Evolutionary conservation across 192 early-diverging fungal species (phyloP).

Genomic region (Phlyctochytrium planicorne): DNA sequence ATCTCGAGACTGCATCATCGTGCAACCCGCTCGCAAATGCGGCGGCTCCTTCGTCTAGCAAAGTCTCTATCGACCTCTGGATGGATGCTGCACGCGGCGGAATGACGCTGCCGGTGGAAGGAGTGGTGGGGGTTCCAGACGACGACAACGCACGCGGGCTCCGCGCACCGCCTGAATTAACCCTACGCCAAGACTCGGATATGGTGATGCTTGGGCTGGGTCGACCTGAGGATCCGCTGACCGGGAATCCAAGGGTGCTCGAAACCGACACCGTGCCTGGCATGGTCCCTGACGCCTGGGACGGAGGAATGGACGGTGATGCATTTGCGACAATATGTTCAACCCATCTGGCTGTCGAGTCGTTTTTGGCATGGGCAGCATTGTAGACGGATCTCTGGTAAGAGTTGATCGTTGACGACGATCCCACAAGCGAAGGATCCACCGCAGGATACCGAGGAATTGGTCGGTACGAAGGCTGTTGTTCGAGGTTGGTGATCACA

Average conservation of each 20-base stretch:
- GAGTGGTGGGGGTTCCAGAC: background rate
- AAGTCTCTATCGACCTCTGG: background rate
- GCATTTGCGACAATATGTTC: background rate
- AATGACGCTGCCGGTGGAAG: background rate
- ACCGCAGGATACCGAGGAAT: too few relatives aligned
- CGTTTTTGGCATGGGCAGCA: background rate
- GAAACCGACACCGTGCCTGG: background rate
- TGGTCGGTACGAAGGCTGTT: too few relatives aligned
- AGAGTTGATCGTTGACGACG: background rate
- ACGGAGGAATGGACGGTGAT: background rate
- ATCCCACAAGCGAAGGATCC: background rate
- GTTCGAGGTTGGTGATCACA: too few relatives aligned
- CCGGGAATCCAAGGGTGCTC: background rate
- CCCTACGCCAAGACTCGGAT: too few relatives aligned
- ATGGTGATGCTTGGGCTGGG: too few relatives aligned
- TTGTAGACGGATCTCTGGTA: background rate
- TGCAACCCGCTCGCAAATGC: background rate
- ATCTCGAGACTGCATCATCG: background rate
- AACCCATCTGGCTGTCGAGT: background rate
- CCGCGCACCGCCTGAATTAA: background rate
- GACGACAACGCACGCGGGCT: background rate
- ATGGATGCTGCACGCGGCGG: background rate
- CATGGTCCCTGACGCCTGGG: background rate
- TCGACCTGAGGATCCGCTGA: background rate
- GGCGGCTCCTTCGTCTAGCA: slow-evolving; percentile 6